A percentile compares a stretch with the other conserved stretches of the same genome.
Conservation (phyloP, 2,329 filamentous ascomycete genomes). For the Cryphonectria japonica region DNA sequence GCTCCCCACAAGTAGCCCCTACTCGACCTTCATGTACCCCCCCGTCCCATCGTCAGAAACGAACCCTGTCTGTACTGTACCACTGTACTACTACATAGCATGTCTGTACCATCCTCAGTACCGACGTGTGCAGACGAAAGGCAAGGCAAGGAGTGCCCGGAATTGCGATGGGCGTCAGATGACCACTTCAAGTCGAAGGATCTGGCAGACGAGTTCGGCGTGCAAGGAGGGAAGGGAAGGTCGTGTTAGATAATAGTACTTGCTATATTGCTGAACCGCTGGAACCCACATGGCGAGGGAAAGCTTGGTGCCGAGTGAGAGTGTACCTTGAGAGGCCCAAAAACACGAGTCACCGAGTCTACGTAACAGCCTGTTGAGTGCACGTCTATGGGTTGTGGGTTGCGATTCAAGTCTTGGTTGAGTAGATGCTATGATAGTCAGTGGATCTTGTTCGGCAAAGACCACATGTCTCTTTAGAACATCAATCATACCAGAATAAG, state of each 20-base stretch:
- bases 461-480: not conserved
- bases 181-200: not conserved
- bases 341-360: not conserved
- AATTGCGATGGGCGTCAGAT: slow-evolving; percentile 16
- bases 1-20: not conserved
- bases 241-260: not conserved
- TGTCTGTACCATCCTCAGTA: not conserved
- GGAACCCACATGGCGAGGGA: not conserved
- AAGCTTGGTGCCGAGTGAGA: not conserved
- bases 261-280: not conserved
- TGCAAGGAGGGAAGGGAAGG: not conserved
- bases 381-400: not conserved
- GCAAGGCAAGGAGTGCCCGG: slow-evolving; percentile 6
- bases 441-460: not conserved
- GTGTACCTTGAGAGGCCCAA: not conserved
- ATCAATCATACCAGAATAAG: slow-evolving; percentile 13
- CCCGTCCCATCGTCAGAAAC: no score
- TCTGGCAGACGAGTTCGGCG: not conserved
- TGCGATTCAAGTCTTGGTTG: not conserved
- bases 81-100: not conserved
- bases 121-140: not conserved
- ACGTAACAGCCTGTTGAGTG: not conserved
- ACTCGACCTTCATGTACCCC: not conserved
- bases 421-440: not conserved
- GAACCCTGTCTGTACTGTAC: not conserved